Evolutionary conservation across 1,284 basidiomycete species (phyloP).

Genomic region (Microbotryum intermedium): DNA sequence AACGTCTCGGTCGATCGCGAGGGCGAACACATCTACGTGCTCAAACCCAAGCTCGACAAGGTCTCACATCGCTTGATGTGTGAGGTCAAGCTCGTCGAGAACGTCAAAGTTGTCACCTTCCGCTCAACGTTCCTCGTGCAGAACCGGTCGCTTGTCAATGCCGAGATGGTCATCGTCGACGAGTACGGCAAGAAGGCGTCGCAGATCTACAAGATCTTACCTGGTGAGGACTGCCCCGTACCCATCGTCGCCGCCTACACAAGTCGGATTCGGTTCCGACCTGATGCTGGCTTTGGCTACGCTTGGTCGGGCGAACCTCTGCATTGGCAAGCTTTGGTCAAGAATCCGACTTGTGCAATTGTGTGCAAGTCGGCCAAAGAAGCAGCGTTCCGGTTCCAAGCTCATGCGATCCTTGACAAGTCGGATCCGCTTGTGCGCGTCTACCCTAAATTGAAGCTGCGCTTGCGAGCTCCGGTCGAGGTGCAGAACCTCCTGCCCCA

Average conservation of each 20-base stretch:
- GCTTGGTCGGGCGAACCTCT: constrained; percentile 78
- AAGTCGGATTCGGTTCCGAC: constrained; percentile 76
- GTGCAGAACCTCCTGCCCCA: constrained; percentile 94
- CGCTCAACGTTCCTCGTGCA: constrained; percentile 89
- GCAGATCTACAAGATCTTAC: constrained; percentile 74
- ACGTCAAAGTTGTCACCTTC: constrained; percentile 91
- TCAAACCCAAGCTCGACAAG: constrained; percentile 69
- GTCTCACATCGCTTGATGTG: constrained; percentile 77
- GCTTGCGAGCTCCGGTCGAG: constrained; percentile 89
- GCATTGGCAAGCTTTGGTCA: constrained; percentile 80
- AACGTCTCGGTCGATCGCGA: constrained; percentile 88
- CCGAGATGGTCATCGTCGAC: constrained; percentile 87
- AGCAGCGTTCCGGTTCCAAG: constrained; percentile 91
- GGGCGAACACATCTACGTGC: constrained; percentile 80
- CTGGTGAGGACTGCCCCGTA: constrained; percentile 81
- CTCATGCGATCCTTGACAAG: constrained; percentile 73
- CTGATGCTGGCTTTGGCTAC: constrained; percentile 92
- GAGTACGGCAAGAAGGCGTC: constrained; percentile 67
- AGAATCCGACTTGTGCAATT: constrained; percentile 68
- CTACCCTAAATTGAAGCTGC: constrained; percentile 76
- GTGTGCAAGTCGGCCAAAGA: constrained; percentile 82
- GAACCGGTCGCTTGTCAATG: constrained; percentile 83
- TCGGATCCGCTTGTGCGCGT: constrained; percentile 55
- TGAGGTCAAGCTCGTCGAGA: constrained; percentile 83
- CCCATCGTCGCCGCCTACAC: constrained; percentile 86